Conservation (phyloP, 306 rosid species). For the Sicyos baderoa region DNA sequence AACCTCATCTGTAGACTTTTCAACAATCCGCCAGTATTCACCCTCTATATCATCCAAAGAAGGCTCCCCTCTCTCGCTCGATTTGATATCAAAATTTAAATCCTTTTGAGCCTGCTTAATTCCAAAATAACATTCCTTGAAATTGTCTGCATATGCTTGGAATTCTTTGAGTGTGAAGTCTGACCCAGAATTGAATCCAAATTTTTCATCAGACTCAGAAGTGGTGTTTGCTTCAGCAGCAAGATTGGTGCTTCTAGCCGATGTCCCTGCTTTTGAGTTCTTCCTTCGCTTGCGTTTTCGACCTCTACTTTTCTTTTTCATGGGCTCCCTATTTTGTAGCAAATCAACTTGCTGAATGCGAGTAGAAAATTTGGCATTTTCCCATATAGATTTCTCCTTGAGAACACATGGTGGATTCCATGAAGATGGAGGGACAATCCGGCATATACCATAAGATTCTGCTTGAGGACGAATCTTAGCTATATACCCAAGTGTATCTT, state of each 20-base stretch:
- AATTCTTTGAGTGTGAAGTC: conserved; percentile 66
- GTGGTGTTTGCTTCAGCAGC: conserved; percentile 44
- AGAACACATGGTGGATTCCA: conserved; percentile 91
- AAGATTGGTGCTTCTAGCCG: conserved; percentile 35
- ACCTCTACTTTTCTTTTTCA: conserved; percentile 74
- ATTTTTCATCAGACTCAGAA: conserved; percentile 56
- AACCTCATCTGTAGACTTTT: conserved; percentile 77
- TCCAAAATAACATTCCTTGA: conserved; percentile 69
- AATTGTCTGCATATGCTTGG: conserved; percentile 47
- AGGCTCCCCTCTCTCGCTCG: conserved; percentile 36
- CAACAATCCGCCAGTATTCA: conserved; percentile 94
- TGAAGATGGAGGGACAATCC: conserved; percentile 84
- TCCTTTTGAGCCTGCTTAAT: conserved; percentile 34
- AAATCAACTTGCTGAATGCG: conserved; percentile 84
- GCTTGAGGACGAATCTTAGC: conserved; percentile 74
- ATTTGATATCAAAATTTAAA: conserved; percentile 23
- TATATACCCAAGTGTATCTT: conserved; percentile 72
- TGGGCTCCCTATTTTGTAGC: conserved; percentile 94
- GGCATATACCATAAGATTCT: conserved; percentile 78
- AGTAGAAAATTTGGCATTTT: conserved; percentile 63
- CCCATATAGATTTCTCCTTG: conserved; percentile 69
- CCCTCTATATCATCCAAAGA: conserved; percentile 86
- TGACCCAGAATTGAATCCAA: conserved; percentile 75
- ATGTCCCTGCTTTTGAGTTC: conserved; percentile 49
- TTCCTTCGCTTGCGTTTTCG: conserved; percentile 65